Conservation (phyloP, 192 early-diverging fungal species). For the Coemansia sp. region DNA sequence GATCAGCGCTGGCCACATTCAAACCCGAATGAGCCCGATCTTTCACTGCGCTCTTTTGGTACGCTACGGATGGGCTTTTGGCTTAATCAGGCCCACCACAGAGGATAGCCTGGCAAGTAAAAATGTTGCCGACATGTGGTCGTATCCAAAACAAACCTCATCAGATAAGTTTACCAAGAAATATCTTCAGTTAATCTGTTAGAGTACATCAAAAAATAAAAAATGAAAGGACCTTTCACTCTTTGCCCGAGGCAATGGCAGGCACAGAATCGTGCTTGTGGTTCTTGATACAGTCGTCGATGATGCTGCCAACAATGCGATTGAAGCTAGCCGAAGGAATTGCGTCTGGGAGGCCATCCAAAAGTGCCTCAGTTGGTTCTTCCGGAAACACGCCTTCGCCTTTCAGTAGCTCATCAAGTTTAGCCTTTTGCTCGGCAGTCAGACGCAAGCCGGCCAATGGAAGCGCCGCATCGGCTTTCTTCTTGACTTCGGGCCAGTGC, state of each 20-base stretch:
- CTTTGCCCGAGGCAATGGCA: constrained; percentile 7
- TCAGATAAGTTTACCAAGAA: no score
- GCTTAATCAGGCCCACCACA: no score
- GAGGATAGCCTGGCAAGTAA: no score
- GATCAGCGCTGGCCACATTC: no score
- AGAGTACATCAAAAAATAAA: neutral
- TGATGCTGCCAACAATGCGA: constrained; percentile 39
- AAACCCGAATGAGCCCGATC: no score
- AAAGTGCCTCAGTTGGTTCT: constrained; percentile 22
- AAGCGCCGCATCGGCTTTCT: constrained; percentile 38
- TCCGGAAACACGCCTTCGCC: constrained; percentile 34
- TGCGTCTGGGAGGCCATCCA: constrained; percentile 32
- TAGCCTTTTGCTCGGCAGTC: constrained; percentile 34
- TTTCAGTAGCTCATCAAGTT: constrained; percentile 38
- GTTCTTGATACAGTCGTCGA: constrained; percentile 41
- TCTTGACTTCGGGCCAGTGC: constrained; percentile 39
- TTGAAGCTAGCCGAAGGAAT: constrained; percentile 45
- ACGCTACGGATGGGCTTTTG: no score
- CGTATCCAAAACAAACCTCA: no score
- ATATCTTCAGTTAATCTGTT: no score
- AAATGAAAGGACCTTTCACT: neutral
- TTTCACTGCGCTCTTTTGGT: no score
- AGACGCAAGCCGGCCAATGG: constrained; percentile 39
- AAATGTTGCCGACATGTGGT: no score
- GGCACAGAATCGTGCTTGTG: constrained; percentile 32